Percentiles rank a stretch among this genome's conserved stretches.
These are phyloP conservation scores for Phialophora expanda DNA, from an alignment of 2,329 filamentous ascomycete genomes.

Conservation along the genomic window DNA sequence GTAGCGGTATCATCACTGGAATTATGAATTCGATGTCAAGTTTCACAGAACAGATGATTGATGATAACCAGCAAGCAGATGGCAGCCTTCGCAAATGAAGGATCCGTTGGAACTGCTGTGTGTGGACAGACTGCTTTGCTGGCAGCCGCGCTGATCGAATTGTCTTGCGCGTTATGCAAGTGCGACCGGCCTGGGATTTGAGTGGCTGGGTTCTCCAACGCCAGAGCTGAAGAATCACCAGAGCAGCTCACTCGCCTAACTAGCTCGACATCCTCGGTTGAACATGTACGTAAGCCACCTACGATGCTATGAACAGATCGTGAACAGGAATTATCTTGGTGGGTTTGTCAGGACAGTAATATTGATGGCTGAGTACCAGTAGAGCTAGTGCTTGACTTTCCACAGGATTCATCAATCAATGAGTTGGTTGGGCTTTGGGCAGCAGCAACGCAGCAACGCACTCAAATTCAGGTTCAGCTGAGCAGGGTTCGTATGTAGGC, in stretches of 20 bases:
- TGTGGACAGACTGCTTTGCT: slow-evolving; percentile 24
- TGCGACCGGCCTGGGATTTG: slow-evolving; percentile 24
- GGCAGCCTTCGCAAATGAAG: slow-evolving; percentile 3
- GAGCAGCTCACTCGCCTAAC: slow-evolving; percentile 8
- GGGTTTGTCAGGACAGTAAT: neutral
- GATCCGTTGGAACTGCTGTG: neutral
- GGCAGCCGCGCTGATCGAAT: slow-evolving; percentile 21
- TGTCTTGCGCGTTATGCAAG: slow-evolving; percentile 26
- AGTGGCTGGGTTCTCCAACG: slow-evolving; percentile 29
- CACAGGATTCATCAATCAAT: neutral
- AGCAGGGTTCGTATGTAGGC: neutral
- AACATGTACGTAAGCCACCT: neutral
- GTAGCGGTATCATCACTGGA: slow-evolving; percentile 19
- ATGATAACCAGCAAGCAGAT: neutral
- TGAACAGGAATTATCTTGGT: neutral
- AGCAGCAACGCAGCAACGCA: neutral
- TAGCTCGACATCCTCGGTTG: neutral
- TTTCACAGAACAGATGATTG: slow-evolving; percentile 7
- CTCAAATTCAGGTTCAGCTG: neutral
- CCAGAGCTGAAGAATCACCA: neutral
- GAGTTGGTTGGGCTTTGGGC: neutral
- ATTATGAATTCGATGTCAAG: slow-evolving; percentile 5
- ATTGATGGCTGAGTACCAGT: neutral
- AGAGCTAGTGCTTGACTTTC: neutral
- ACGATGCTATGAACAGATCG: neutral